These are phyloP conservation scores for Pseudopyricularia javanii DNA, from an alignment of 2,329 filamentous ascomycete species.

Conservation along the genomic window DNA sequence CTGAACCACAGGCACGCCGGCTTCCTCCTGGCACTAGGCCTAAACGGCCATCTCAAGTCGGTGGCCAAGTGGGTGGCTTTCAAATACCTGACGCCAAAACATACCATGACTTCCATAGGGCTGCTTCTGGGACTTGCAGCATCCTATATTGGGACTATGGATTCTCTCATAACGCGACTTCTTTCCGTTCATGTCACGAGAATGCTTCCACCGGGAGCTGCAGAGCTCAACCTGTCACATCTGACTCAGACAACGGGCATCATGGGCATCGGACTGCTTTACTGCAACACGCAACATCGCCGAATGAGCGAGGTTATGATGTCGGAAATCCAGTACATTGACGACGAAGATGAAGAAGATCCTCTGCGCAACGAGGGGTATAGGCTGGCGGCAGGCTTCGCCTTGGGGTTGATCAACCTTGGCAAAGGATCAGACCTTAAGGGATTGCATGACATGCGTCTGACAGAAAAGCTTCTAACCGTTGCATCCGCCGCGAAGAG, in stretches of 20 bases:
- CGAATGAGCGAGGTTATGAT: slow-evolving; percentile 99
- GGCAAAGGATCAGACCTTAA: slow-evolving; percentile 80
- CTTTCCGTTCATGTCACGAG: slow-evolving; percentile 92
- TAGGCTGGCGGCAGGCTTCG: slow-evolving; percentile 83
- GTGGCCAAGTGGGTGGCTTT: slow-evolving; percentile 98
- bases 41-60: slow-evolving; percentile 89
- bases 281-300: slow-evolving; percentile 89
- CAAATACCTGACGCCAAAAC: slow-evolving; percentile 97
- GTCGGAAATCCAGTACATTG: slow-evolving; percentile 87
- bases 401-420: slow-evolving; percentile 87
- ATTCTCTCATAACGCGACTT: slow-evolving; percentile 82
- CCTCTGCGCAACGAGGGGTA: slow-evolving; percentile 90
- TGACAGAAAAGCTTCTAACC: slow-evolving; percentile 76
- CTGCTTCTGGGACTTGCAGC: slow-evolving; percentile 84
- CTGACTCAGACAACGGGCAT: slow-evolving; percentile 91
- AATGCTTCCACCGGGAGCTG: slow-evolving; percentile 84
- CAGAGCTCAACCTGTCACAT: slow-evolving; percentile 85
- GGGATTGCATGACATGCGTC: slow-evolving; percentile 84
- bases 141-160: slow-evolving; percentile 94
- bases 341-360: slow-evolving; percentile 70
- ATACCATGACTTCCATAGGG: slow-evolving; percentile 97
- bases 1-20: slow-evolving; percentile 94
- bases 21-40: slow-evolving; percentile 76
- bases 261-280: slow-evolving; percentile 91
- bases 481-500: slow-evolving; percentile 83